phyloP scores from a whole-genome alignment of 2,329 filamentous ascomycete genomes.

The Grosmannia penicillata region DNA sequence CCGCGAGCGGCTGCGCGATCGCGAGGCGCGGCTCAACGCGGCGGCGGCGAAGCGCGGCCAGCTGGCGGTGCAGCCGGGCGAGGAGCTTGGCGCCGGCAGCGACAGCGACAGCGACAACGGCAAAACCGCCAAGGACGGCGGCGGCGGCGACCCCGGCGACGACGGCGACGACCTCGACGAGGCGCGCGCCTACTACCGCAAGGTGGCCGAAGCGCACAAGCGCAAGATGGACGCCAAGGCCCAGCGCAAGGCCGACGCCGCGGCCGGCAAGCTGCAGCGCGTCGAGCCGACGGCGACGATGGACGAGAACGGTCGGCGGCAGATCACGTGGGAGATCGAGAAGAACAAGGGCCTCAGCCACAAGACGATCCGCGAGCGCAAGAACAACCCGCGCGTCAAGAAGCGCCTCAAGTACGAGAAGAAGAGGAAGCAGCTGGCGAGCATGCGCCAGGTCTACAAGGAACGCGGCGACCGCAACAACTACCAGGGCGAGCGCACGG shows the following conservation, averaged over 20 bases:
- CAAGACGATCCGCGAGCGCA: slow-evolving; percentile 58
- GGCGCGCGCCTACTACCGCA: slow-evolving; percentile 32
- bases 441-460: slow-evolving; percentile 74
- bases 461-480: slow-evolving; percentile 71
- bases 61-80: slow-evolving; percentile 44
- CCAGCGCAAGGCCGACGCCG: slow-evolving; percentile 37
- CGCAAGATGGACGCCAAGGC: slow-evolving; percentile 62
- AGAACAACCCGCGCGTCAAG: slow-evolving; percentile 90
- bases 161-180: slow-evolving; percentile 70
- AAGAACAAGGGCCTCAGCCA: slow-evolving; percentile 96
- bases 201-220: slow-evolving; percentile 7
- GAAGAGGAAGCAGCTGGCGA: slow-evolving; percentile 93
- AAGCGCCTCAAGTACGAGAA: slow-evolving; percentile 93
- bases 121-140: no score
- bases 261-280: slow-evolving; percentile 48
- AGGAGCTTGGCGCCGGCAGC: slow-evolving; percentile 49
- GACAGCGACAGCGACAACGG: slow-evolving; percentile 57
- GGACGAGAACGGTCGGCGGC: slow-evolving; percentile 74
- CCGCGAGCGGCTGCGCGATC: slow-evolving; percentile 74
- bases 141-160: slow-evolving; percentile 29
- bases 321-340: slow-evolving; percentile 84
- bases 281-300: slow-evolving; percentile 53
- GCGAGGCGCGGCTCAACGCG: slow-evolving; percentile 73
- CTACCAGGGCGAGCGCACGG: slow-evolving; percentile 82
- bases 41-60: slow-evolving; percentile 75